Evolutionary conservation across 257 asterid genomes (phyloP), one percentile per base, ranked within the genome.

Genomic region (Striga asiatica): DNA sequence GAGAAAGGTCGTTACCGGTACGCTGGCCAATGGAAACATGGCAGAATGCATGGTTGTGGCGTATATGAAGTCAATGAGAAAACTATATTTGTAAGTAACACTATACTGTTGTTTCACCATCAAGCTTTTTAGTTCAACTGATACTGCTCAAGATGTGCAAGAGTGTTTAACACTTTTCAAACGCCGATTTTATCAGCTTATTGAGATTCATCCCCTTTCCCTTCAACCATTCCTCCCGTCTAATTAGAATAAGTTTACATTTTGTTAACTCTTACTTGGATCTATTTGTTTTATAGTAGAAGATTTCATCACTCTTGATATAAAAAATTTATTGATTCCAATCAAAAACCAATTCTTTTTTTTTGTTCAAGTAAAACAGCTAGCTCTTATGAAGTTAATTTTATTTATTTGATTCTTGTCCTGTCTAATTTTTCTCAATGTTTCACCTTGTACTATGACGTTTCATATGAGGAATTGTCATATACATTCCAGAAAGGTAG

Each of bases 11-110:
- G 95, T 42, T 92, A 92, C 60, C 68, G 88, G 24, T 92, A 92
- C 67, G 88, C 98, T 31, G 98, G 98, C 46, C 91, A 92, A 56
- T 92, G 98, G 98, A 92, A 92, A 81, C 98, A 84, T 50, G 98
- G 93, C 61, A 88, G 97, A 78, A 77, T 84, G 89, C 98, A 92
- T 56, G 98, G 98, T 9, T 92, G 97, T 72, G 98, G 98, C 66
- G 85, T 88, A 20, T 92, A 88, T 68, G 84, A 87, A 79, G 83
- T 84, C 74, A 92, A 92, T 54, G 98, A 92, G 66, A 85, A 79
- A 54, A 63, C 81, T 37, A 67, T 71, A 57, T 92, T 13, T 61
- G 98, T 92, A 76, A 74, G 94, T n/a, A 56, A 57, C 49, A 54
- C 54, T 39, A 53, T 62, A 29, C 51, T 48, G 9, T 29, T 66